Evolutionary conservation across 139 green algal species (phyloP).

Genomic region (Chlorella sp.): DNA sequence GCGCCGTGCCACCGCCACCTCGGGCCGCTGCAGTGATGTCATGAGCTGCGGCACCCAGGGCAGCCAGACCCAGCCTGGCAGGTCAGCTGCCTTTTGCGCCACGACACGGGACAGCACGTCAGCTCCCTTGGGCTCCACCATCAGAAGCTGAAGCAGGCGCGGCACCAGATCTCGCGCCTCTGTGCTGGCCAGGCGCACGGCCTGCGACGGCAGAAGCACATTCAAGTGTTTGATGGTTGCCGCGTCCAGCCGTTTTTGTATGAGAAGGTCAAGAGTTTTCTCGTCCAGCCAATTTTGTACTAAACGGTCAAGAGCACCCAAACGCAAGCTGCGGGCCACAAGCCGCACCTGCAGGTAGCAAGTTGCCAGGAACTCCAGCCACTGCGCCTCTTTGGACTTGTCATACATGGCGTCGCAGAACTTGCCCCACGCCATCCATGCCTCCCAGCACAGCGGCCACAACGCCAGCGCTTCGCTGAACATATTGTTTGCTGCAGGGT

Average conservation of each 20-base stretch:
- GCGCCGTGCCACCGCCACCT: constrained; percentile 72
- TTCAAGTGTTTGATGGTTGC: neutral
- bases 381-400: constrained; percentile 39
- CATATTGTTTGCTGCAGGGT: constrained; percentile 64
- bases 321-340: no score
- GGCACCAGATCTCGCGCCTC: constrained; percentile 76
- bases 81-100: constrained; percentile 43
- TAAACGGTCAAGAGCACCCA: no score
- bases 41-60: constrained; percentile 94
- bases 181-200: constrained; percentile 61
- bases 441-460: constrained; percentile 77
- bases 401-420: constrained; percentile 88
- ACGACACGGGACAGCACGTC: constrained; percentile 56
- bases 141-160: constrained; percentile 88
- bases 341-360: constrained; percentile 21
- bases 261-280: no score
- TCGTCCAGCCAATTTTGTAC: no score
- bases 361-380: constrained; percentile 83
- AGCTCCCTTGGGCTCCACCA: constrained; percentile 82
- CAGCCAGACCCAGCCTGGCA: constrained; percentile 95
- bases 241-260: no score
- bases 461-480: constrained; percentile 89
- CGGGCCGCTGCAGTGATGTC: constrained; percentile 81
- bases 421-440: constrained; percentile 93
- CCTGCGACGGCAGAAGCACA: constrained; percentile 44